Evolutionary conservation across 768 basidiomycete species (phyloP), one percentile per base, ranked within the genome.

Genomic region (Hericium coralloides): DNA sequence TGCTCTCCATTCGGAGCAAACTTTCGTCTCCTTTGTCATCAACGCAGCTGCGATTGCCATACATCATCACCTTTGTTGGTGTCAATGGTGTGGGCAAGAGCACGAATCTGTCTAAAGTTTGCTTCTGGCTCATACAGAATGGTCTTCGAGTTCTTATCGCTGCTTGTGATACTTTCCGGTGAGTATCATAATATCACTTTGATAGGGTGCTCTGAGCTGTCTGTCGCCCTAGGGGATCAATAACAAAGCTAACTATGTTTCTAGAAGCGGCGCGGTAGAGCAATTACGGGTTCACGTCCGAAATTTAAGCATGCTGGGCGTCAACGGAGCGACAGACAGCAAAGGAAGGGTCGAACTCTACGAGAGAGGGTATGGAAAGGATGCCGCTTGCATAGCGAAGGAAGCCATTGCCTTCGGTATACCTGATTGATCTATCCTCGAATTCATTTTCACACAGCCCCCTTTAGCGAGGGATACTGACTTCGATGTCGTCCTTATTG

Each of bases 31-130:
- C 87, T 18, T 69, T 92, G 25, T 73, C 88, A 2, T 85, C 90
- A 10, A 82, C 81, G 31, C 85, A 88, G 65, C 86, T 87, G 65
- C 82, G 89, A 10, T 76, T 84, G 64, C 95, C 95, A 0, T 98
- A 98, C 71, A 85, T 84, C 64, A 89, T 99, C 65, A 87, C 93
- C 0, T 99, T 99, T 68, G 94, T 98, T 43, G 97, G 97, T 14
- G 97, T 99, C 38, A 99, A 99, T 66, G 97, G 97, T 23, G 97
- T 99, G 23, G 97, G 97, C 36, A 99, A 99, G 76, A 95, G 92
- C 64, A 98, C 97, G 6, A 99, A 98, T 71, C 74, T 99, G 43
- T 91, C 89, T 45, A 99, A 99, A 75, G 95, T 99, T 52, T 95
- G 93, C 72, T 99, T 98, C 74, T 99, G 97, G 97, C 77, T 99